These are phyloP conservation scores for Exophiala xenobiotica DNA, from an alignment of 2,329 filamentous ascomycete species.

Conservation along the genomic window DNA sequence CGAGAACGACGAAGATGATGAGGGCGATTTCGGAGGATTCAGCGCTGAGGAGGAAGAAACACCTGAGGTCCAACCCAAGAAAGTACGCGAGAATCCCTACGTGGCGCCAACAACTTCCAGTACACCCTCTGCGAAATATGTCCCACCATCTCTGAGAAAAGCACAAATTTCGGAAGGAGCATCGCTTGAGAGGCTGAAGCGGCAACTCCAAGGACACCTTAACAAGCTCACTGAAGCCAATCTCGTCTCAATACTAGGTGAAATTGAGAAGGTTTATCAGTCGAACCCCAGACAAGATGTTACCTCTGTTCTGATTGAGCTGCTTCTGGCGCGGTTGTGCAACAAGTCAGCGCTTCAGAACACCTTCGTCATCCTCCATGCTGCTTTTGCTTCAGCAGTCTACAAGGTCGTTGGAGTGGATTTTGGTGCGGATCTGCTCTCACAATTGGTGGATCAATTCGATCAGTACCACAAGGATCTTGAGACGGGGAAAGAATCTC, in stretches of 20 bases:
- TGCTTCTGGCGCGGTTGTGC: conserved; percentile 75
- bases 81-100: conserved; percentile 80
- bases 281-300: conserved; percentile 85
- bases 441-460: conserved; percentile 74
- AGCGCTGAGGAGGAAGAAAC: conserved; percentile 36
- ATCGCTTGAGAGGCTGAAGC: conserved; percentile 65
- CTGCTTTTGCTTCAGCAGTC: conserved; percentile 82
- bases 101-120: conserved; percentile 61
- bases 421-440: conserved; percentile 83
- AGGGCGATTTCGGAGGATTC: conserved; percentile 42
- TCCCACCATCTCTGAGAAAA: conserved; percentile 79
- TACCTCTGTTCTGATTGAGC: conserved; percentile 73
- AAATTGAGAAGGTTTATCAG: conserved; percentile 80
- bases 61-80: conserved; percentile 42
- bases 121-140: conserved; percentile 66
- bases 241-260: conserved; percentile 75
- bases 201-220: conserved; percentile 82
- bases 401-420: conserved; percentile 87
- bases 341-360: conserved; percentile 78
- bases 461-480: conserved; percentile 58
- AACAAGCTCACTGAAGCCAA: conserved; percentile 93
- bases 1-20: conserved; percentile 29
- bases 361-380: conserved; percentile 85
- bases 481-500: conserved; percentile 57
- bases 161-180: conserved; percentile 64